Evolutionary conservation across 805 yeast genomes (phyloP), one percentile per base, ranked within the genome.

Genomic region (Novakomyces olei): DNA sequence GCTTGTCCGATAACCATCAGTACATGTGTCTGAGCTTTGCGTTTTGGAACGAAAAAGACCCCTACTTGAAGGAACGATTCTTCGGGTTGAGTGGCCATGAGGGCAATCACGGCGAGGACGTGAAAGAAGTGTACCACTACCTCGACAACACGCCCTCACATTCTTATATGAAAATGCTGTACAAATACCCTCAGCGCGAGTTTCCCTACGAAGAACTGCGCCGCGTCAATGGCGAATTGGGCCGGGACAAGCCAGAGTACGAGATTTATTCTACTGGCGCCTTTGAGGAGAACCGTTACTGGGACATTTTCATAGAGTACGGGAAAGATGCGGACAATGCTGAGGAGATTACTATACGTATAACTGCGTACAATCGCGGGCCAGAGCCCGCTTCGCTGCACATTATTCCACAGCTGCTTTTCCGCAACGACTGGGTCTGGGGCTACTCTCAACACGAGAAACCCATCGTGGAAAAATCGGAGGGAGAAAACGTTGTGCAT

Each of bases 381-480:
- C 67, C 67, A 35, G 69, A 75, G 35, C 63, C 88, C 4, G 93
- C 93, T n/a, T 91, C 92, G 2, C 57, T 81, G 37, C 92, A 80
- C 51, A 64, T 83, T 28, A 53, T 77, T 38, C 95, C 95, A 6
- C 94, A 81, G 42, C 54, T 78, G 19, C 69, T 71, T 41, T 77
- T 72, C 54, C 65, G 94, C 55, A 81, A 81, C 54, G 77, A 88
- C 10, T 81, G 95, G 95, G 58, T 74, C n/a, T 81, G 94, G 93
- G 79, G 83, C 29, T 55, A 63, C 38, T 69, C 65, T 36, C 54
- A 53, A 26, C 44, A 41, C 32, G 57, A 58, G 35, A 69, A 66
- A 39, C 80, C 81, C 8, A 44, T 49, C 10, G 48, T 69, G 40
- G 53, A 51, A 15, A 59, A 22, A 12, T 10, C n/a, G 25, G 25